Percentiles rank a stretch among this genome's conserved stretches.
phyloP scores from a whole-genome alignment of 192 early-diverging fungal species.

The Coemansia sp. region DNA sequence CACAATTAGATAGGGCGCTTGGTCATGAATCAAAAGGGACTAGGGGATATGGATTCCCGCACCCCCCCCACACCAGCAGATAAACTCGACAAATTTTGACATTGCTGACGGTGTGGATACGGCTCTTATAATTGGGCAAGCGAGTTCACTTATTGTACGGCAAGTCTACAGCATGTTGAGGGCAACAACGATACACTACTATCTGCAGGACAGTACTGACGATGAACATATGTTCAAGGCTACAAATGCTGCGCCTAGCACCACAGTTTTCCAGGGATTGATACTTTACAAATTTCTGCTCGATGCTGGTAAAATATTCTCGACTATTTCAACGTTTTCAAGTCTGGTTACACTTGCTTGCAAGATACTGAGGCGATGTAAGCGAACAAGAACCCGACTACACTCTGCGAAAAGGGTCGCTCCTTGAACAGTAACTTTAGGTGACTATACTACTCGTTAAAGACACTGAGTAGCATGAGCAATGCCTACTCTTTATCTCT shows the following conservation, averaged over 20 bases:
- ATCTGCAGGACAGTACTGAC: background rate
- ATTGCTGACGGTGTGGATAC: background rate
- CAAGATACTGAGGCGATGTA: background rate
- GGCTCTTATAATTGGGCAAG: no score
- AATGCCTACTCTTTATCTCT: no score
- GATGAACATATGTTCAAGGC: background rate
- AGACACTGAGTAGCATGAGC: no score
- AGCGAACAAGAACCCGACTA: background rate
- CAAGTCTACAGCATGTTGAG: background rate
- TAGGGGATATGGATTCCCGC: no score
- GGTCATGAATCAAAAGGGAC: no score
- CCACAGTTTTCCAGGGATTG: background rate
- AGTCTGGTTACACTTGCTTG: background rate
- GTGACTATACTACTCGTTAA: background rate
- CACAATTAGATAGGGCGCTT: no score
- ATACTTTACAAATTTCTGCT: background rate
- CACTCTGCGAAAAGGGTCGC: background rate
- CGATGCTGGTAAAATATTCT: no score
- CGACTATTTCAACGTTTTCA: background rate
- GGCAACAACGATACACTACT: no score
- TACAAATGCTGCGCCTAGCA: background rate
- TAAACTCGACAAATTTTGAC: background rate
- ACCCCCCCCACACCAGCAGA: background rate
- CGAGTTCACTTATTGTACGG: background rate
- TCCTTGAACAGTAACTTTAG: background rate